Percentiles rank a stretch among this genome's conserved stretches.
Conservation (phyloP, 1,284 basidiomycete genomes). For the Xanthoconium separans region DNA sequence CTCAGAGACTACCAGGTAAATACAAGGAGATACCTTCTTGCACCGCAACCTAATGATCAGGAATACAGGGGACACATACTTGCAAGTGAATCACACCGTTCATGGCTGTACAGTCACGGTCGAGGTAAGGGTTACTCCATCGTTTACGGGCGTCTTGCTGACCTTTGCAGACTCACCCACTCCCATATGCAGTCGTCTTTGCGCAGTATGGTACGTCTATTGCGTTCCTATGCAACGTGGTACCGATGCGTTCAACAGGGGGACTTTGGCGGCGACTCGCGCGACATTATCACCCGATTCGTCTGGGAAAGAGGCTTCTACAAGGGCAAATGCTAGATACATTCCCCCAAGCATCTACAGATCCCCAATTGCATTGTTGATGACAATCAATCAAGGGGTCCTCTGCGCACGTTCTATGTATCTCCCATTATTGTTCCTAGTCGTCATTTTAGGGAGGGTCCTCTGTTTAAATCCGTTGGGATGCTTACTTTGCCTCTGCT, state of each 20-base stretch:
- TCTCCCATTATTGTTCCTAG: conserved; percentile 28
- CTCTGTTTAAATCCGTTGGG: background rate
- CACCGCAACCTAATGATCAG: background rate
- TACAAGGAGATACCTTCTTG: background rate
- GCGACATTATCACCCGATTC: conserved; percentile 32
- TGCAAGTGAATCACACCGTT: conserved; percentile 21
- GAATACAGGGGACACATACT: conserved; percentile 34
- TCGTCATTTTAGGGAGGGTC: conserved; percentile 8
- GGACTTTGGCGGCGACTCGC: conserved; percentile 33
- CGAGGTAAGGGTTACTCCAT: conserved; percentile 16
- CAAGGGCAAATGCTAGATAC: conserved; percentile 28
- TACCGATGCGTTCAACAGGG: conserved; percentile 15
- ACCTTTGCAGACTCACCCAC: conserved; percentile 37
- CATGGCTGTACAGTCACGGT: conserved; percentile 20
- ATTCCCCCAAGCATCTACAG: conserved; percentile 25
- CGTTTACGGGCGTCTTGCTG: background rate
- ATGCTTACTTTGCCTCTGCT: conserved; percentile 51
- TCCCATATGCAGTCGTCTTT: conserved; percentile 36
- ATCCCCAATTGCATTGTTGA: conserved; percentile 8
- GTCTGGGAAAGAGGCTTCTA: conserved; percentile 30
- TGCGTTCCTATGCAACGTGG: background rate
- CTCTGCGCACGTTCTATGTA: conserved; percentile 21
- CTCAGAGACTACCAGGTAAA: conserved; percentile 77
- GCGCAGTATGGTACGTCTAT: conserved; percentile 38
- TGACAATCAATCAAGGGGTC: conserved; percentile 12